phyloP scores from a whole-genome alignment of 306 rosid genomes.

The Vigna mungo region DNA sequence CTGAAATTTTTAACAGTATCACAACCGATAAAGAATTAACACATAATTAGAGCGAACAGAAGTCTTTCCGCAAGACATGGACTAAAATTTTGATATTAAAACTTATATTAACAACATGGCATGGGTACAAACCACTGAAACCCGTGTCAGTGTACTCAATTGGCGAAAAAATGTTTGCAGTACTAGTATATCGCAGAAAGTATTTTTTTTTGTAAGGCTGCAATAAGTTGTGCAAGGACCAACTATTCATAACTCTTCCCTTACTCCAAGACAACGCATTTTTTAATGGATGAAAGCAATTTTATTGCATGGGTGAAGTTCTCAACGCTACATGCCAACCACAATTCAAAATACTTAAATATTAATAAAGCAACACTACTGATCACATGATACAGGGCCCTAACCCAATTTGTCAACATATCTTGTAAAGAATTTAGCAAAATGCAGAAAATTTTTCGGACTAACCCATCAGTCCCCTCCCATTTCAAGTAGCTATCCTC shows the following conservation, averaged over 20 bases:
- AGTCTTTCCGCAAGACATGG: background rate
- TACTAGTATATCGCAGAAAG: background rate
- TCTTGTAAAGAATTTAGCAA: conserved; percentile 24
- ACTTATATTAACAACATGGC: background rate
- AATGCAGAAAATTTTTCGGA: conserved; percentile 20
- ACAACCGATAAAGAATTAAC: background rate
- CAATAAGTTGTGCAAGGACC: conserved; percentile 29
- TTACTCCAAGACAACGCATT: conserved; percentile 31
- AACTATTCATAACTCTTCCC: conserved; percentile 26
- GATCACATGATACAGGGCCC: conserved; percentile 40
- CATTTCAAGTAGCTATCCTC: conserved; percentile 30
- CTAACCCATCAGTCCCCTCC: conserved; percentile 14
- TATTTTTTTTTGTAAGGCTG: conserved; percentile 16
- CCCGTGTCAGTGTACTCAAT: background rate
- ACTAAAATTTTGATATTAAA: background rate
- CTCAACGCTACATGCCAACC: conserved; percentile 32
- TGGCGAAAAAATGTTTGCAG: background rate
- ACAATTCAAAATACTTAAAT: conserved; percentile 36
- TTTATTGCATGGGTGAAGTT: background rate
- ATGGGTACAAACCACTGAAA: conserved; percentile 15
- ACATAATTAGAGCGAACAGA: background rate
- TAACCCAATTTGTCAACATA: conserved; percentile 39
- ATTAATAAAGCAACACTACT: conserved; percentile 38
- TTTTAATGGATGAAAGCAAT: conserved; percentile 30
- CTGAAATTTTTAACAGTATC: background rate